Evolutionary conservation across 2,329 filamentous ascomycete species (phyloP).

Genomic region (Aspergillus sp.): DNA sequence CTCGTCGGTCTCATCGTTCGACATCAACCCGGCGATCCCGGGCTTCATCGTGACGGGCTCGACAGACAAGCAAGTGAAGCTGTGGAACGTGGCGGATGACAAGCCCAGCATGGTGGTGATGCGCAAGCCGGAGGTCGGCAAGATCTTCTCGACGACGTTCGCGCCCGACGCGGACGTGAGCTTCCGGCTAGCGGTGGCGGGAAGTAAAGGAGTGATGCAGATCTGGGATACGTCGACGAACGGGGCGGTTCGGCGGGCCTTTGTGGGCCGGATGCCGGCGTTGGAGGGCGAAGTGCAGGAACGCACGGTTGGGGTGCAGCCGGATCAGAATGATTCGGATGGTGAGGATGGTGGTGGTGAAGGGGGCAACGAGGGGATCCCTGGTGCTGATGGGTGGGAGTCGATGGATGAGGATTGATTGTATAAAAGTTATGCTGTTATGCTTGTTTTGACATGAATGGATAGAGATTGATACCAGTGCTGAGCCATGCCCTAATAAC

Average conservation of each 20-base stretch:
- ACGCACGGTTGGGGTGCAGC: conserved; percentile 64
- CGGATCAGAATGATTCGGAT: conserved; percentile 58
- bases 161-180: conserved; percentile 84
- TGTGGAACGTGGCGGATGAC: conserved; percentile 79
- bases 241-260: conserved; percentile 71
- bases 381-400: conserved; percentile 46
- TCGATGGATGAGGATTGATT: conserved; percentile 46
- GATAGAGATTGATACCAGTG: no score
- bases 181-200: conserved; percentile 86
- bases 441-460: no score
- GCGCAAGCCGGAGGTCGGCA: conserved; percentile 85
- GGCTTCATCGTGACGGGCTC: conserved; percentile 91
- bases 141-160: conserved; percentile 85
- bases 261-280: conserved; percentile 62
- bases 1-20: conserved; percentile 81
- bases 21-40: conserved; percentile 81
- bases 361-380: conserved; percentile 35
- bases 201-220: conserved; percentile 85
- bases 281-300: conserved; percentile 60
- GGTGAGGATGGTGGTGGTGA: conserved; percentile 47
- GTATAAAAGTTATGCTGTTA: conserved; percentile 1
- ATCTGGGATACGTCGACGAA: conserved; percentile 98
- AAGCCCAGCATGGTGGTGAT: conserved; percentile 87
- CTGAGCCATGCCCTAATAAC: no score
- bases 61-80: conserved; percentile 88